A percentile compares a stretch with the other conserved stretches of the same genome.
Conservation (phyloP, 2,329 filamentous ascomycete genomes). For the Ceratocystiopsis brevicomis region DNA sequence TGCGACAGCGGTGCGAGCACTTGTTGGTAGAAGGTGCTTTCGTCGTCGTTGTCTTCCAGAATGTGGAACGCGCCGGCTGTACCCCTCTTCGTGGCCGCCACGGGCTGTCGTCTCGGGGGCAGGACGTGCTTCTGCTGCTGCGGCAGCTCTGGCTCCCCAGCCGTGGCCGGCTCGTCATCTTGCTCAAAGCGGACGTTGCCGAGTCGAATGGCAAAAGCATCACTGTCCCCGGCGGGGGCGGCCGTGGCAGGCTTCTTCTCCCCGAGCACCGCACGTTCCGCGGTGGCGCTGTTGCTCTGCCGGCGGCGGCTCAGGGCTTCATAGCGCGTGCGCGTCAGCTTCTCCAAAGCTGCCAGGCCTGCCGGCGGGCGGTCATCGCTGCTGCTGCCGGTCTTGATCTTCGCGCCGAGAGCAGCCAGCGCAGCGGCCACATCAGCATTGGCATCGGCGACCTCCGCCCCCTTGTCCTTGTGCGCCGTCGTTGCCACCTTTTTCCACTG, state of each 20-base stretch:
- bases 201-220: conserved; percentile 2
- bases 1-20: not conserved
- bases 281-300: not conserved
- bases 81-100: no score
- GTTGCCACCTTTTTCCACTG: conserved; percentile 28
- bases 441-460: not conserved
- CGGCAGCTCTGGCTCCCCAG: conserved; percentile 2
- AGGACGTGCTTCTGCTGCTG: not conserved
- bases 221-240: not conserved
- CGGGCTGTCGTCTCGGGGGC: no score
- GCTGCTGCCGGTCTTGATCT: not conserved
- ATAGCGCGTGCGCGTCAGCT: conserved; percentile 1
- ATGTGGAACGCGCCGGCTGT: not conserved
- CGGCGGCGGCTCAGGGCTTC: conserved; percentile 4
- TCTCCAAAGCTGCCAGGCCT: not conserved
- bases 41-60: conserved; percentile 4
- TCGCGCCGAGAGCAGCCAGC: not conserved
- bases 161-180: not conserved
- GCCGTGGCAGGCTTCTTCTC: not conserved
- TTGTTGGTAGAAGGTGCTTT: not conserved
- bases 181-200: not conserved
- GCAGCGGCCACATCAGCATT: no score
- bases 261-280: not conserved
- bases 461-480: not conserved
- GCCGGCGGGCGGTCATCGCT: not conserved